A percentile compares a stretch with the other conserved stretches of the same genome.
phyloP scores from a whole-genome alignment of 2,329 filamentous ascomycete species.

The Fusarium denticulatum region DNA sequence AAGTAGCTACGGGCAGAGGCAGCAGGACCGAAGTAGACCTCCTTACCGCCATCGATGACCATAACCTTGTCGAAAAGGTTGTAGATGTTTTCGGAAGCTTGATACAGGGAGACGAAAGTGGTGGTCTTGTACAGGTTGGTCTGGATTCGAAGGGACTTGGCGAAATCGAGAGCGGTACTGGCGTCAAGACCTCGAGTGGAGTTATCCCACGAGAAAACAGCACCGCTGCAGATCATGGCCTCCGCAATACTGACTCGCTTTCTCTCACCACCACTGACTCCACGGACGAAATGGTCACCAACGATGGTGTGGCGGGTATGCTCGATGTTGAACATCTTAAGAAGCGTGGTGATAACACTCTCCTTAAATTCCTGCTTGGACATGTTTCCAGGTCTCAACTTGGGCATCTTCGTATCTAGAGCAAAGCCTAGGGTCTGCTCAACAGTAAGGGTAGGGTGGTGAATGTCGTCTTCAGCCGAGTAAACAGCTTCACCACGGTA shows the following conservation, averaged over 20 bases:
- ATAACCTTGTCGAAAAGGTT: slow-evolving; percentile 84
- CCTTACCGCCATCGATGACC: slow-evolving; percentile 78
- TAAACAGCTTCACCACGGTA: slow-evolving; percentile 88
- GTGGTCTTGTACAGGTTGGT: slow-evolving; percentile 86
- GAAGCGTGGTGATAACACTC: slow-evolving; percentile 75
- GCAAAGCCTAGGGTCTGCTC: slow-evolving; percentile 89
- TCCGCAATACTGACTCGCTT: slow-evolving; percentile 81
- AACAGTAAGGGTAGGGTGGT: slow-evolving; percentile 86
- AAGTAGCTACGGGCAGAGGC: slow-evolving; percentile 77
- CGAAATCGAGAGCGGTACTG: slow-evolving; percentile 73
- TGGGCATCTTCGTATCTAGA: slow-evolving; percentile 83
- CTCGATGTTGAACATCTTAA: slow-evolving; percentile 95
- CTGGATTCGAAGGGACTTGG: slow-evolving; percentile 77
- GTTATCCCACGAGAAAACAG: slow-evolving; percentile 80
- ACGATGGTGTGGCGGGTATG: slow-evolving; percentile 88
- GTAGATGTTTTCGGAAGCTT: slow-evolving; percentile 85
- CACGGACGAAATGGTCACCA: slow-evolving; percentile 82
- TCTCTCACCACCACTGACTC: slow-evolving; percentile 78
- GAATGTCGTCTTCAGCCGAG: slow-evolving; percentile 82
- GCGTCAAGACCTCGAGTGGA: slow-evolving; percentile 75
- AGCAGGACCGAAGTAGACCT: slow-evolving; percentile 79
- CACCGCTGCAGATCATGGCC: slow-evolving; percentile 80
- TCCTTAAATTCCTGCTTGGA: slow-evolving; percentile 80
- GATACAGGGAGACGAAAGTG: slow-evolving; percentile 87
- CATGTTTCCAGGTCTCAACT: slow-evolving; percentile 79